Base-by-base conservation (phyloP, 2,329 filamentous ascomycete genomes). In the Penicillium sp. region DNA sequence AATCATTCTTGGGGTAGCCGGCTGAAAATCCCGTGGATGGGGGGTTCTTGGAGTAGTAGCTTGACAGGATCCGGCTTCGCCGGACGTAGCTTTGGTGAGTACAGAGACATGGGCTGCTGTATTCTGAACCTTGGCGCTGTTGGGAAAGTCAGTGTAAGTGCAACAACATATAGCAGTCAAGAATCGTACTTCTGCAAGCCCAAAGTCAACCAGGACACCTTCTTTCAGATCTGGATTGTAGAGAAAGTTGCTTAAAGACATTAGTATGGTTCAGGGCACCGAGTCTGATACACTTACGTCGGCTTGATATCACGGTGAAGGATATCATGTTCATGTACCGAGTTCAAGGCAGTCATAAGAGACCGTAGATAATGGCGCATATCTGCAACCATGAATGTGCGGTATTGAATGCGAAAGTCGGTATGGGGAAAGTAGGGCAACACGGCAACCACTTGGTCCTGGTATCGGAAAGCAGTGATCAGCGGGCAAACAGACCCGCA, bases 161-260 rank as follows among this genome's bases (percentile, higher is more conserved):
- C 4, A 37, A 52, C 22, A 53, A 41, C 24, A 44, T 28, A 39
- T 33, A 21, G 5, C 31, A 31, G 37, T 12, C 17, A 21, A 2
- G 26, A 21, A 48, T 51, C 62, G 50, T 62, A 74, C 72, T 72
- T 98, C 93, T 32, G 93, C 93, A 15, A 98, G 79, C n/a, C 93
- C 93, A 72, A 98, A 98, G 65, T 98, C 93, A n/a, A 98, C 93
- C 0, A 98, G 79, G 2, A 98, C 91, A 35, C 93, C 93, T 48
- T 87, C 83, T 60, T 84, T 81, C 10, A 69, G 53, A 26, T 81
- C 74, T 0, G 88, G 87, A 57, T 95, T 88, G 71, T 97, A 97
- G 34, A 97, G 78, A 61, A 97, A 97, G 65, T 97, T 97, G 21
- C 73, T 75, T 56, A 40, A 44, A 32, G 24, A 35, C 39, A 48